These are phyloP conservation scores for Carex pumila DNA, from an alignment of 176 grass and related monocot species.

Conservation along the genomic window DNA sequence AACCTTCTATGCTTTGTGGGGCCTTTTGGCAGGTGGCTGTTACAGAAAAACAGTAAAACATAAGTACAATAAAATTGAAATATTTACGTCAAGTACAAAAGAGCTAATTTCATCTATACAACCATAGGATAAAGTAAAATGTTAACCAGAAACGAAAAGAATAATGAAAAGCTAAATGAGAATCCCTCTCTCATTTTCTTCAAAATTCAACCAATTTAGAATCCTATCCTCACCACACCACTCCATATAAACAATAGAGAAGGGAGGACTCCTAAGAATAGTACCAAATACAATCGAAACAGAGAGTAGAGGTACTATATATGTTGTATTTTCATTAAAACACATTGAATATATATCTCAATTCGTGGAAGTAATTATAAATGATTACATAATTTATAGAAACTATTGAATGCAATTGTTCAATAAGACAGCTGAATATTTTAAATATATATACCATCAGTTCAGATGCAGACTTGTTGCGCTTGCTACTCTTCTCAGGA, in stretches of 20 bases:
- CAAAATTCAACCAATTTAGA: not conserved
- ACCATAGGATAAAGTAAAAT: not conserved
- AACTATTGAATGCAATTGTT: not conserved
- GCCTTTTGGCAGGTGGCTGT: not conserved
- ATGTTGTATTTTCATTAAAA: not conserved
- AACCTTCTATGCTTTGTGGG: not conserved
- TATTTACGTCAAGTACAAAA: not conserved
- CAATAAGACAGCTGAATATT: not conserved
- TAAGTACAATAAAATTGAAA: not conserved
- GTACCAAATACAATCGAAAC: not conserved
- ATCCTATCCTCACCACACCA: not conserved
- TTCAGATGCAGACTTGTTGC: conserved; percentile 16
- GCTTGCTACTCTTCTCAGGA: not conserved
- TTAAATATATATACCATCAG: too few relatives aligned
- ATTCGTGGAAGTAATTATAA: not conserved
- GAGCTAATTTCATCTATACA: not conserved
- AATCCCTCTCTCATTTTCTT: not conserved
- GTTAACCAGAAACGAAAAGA: not conserved
- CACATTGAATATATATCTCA: not conserved
- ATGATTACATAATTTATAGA: not conserved
- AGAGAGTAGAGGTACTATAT: not conserved
- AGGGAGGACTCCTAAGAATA: not conserved
- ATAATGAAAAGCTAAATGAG: not conserved
- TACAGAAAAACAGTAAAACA: not conserved
- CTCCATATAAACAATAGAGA: not conserved